Evolutionary conservation across 78 protist genomes (phyloP).

Genomic region (Protostelium mycophagum): DNA sequence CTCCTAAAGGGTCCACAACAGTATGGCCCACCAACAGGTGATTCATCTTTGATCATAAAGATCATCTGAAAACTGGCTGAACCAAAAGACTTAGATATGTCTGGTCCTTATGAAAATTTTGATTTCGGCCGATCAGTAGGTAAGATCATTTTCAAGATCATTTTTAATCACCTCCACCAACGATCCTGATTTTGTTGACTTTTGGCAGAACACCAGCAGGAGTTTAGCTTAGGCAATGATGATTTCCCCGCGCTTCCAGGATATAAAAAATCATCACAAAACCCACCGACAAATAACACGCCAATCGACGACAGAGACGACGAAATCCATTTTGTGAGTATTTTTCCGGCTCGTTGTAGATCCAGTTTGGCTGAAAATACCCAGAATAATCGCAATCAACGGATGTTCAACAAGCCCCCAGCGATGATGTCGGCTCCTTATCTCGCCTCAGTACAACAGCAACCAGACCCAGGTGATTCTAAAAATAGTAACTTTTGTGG

Average conservation of each 20-base stretch:
- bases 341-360: not conserved
- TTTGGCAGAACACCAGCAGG: too few species aligned
- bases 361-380: not conserved
- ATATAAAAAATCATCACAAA: not conserved
- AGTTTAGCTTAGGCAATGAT: not conserved
- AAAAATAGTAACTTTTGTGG: not conserved
- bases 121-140: not conserved
- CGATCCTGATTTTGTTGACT: too few species aligned
- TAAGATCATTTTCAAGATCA: too few species aligned
- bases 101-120: not conserved
- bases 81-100: not conserved
- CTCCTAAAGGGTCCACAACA: not conserved
- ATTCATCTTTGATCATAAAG: not conserved
- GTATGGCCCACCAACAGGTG: not conserved
- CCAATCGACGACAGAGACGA: not conserved
- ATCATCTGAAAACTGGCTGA: too few species aligned
- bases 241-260: not conserved
- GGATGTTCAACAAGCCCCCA: not conserved
- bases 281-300: not conserved
- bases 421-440: not conserved
- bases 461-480: not conserved
- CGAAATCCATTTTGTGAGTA: not conserved
- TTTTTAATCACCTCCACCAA: too few species aligned
- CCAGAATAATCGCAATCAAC: not conserved
- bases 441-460: not conserved